phyloP scores from a whole-genome alignment of 73 alveolate species.

The Stentor coeruleus region DNA sequence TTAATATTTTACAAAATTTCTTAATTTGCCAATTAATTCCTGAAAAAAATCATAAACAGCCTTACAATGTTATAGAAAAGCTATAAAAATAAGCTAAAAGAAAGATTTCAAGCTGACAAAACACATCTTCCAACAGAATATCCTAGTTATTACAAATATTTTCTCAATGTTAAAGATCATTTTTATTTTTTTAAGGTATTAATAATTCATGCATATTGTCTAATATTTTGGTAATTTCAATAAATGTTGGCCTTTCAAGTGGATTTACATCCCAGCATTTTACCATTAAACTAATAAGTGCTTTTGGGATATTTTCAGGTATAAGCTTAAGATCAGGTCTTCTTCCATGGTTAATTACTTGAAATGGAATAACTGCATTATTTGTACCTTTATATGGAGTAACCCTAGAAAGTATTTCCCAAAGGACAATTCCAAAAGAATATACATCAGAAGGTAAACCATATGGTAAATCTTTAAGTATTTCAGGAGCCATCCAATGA shows the following conservation, averaged over 20 bases:
- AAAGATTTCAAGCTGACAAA: neutral
- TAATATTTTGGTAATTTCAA: too few species aligned
- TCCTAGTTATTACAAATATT: neutral
- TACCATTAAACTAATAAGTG: slow-evolving; percentile 41
- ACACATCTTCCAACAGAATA: too few species aligned
- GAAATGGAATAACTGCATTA: neutral
- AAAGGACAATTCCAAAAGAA: slow-evolving; percentile 92
- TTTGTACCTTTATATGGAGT: slow-evolving; percentile 87
- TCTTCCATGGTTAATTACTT: neutral
- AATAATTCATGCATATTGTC: too few species aligned
- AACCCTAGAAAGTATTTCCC: slow-evolving; percentile 95
- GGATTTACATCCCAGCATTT: slow-evolving; percentile 57
- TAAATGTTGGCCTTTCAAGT: slow-evolving; percentile 50
- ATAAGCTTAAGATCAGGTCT: slow-evolving; percentile 28
- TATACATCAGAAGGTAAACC: slow-evolving; percentile 97
- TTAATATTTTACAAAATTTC: too few species aligned
- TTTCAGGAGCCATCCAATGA: slow-evolving; percentile 99
- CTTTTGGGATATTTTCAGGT: slow-evolving; percentile 39
- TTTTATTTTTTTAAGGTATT: too few species aligned
- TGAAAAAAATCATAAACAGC: too few species aligned
- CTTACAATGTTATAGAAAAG: too few species aligned
- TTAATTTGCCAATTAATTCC: too few species aligned
- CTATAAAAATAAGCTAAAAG: too few species aligned
- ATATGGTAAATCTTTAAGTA: slow-evolving; percentile 83
- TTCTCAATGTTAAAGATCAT: too few species aligned